A percentile compares a stretch with the other conserved stretches of the same genome.
phyloP scores from a whole-genome alignment of 1,284 basidiomycete genomes.

The Ustilago bromivora region DNA sequence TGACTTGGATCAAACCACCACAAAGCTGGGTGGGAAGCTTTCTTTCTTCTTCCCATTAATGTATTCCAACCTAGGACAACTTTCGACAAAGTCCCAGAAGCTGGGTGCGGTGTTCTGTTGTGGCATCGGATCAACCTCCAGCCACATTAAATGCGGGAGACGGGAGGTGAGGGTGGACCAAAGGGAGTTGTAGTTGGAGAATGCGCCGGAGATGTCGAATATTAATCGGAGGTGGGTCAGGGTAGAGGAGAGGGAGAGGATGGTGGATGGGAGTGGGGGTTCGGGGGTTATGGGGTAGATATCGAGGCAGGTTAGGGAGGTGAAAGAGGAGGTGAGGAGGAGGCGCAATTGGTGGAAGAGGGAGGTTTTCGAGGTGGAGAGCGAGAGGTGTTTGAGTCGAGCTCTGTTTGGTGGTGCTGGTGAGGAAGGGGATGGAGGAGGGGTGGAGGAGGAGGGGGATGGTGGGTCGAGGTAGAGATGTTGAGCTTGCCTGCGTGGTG shows the following conservation, averaged over 20 bases:
- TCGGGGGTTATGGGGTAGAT: constrained; percentile 44
- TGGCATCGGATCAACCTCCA: constrained; percentile 39
- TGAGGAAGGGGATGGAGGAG: constrained; percentile 7
- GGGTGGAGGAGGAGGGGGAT: neutral
- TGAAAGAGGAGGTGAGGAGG: constrained; percentile 20
- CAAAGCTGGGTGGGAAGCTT: constrained; percentile 33
- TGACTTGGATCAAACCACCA: constrained; percentile 20
- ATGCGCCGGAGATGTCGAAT: constrained; percentile 38
- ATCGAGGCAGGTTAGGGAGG: constrained; percentile 28
- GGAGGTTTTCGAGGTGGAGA: constrained; percentile 40
- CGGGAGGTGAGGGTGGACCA: constrained; percentile 26
- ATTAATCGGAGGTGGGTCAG: constrained; percentile 29
- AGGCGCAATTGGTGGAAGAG: constrained; percentile 29
- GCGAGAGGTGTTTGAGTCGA: constrained; percentile 23
- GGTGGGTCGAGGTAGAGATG: constrained; percentile 27
- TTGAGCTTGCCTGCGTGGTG: neutral
- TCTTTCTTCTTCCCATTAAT: constrained; percentile 19
- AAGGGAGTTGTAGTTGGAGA: constrained; percentile 36
- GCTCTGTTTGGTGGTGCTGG: constrained; percentile 7
- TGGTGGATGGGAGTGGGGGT: constrained; percentile 17
- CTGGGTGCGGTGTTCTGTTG: constrained; percentile 51
- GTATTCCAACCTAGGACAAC: constrained; percentile 6
- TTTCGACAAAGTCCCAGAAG: constrained; percentile 34
- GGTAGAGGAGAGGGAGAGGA: constrained; percentile 15
- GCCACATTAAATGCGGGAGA: constrained; percentile 7